Percentiles rank a stretch among this genome's conserved stretches.
phyloP scores from a whole-genome alignment of 306 rosid genomes.

The Lablab purpureus region DNA sequence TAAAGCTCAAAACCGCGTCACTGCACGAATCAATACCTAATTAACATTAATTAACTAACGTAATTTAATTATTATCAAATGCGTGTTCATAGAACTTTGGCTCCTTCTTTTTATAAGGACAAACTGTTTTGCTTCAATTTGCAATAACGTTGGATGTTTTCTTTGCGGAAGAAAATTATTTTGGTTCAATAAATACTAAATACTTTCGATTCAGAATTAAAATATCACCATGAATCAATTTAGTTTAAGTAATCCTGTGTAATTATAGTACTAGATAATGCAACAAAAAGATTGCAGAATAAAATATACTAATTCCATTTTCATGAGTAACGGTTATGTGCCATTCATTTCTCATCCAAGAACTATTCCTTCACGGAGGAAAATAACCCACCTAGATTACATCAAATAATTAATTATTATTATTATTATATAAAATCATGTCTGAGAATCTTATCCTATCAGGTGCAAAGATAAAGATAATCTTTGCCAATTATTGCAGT shows the following conservation, averaged over 20 bases:
- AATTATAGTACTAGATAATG: conserved; percentile 1
- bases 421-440: conserved; percentile 28
- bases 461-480: conserved; percentile 36
- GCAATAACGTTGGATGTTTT: not conserved
- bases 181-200: too few species aligned
- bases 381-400: conserved; percentile 11
- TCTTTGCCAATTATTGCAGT: conserved; percentile 42
- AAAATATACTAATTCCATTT: conserved; percentile 4
- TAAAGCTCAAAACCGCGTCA: conserved; percentile 69
- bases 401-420: conserved; percentile 29
- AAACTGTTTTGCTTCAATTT: not conserved
- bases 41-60: not conserved
- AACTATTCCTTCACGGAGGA: conserved; percentile 23
- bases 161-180: too few species aligned
- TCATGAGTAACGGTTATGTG: conserved; percentile 27
- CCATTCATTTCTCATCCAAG: conserved; percentile 29
- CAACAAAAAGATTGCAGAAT: not conserved
- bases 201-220: too few species aligned
- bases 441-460: conserved; percentile 42
- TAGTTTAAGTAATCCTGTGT: not conserved
- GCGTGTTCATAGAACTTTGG: not conserved
- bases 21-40: conserved; percentile 55
- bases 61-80: conserved; percentile 28
- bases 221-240: not conserved
- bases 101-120: not conserved